phyloP scores from a whole-genome alignment of 2,329 filamentous ascomycete species.

The Alternaria postmessia region DNA sequence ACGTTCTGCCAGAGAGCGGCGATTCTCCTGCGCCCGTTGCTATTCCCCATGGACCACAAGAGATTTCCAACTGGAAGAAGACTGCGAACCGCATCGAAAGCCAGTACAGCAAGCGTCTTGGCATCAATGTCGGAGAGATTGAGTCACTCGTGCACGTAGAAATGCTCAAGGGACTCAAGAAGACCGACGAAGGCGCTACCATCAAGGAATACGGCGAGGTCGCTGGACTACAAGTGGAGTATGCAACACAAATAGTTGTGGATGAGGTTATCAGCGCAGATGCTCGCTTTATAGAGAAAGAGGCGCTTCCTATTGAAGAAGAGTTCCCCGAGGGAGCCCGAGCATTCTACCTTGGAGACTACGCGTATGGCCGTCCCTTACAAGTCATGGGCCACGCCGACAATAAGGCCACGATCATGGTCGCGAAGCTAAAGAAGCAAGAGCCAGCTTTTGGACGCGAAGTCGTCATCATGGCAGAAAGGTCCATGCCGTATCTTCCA shows the following conservation, averaged over 20 bases:
- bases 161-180: slow-evolving; percentile 88
- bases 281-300: slow-evolving; percentile 88
- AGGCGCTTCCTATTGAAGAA: slow-evolving; percentile 85
- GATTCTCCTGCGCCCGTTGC: slow-evolving; percentile 66
- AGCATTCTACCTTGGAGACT: slow-evolving; percentile 94
- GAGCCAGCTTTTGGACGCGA: slow-evolving; percentile 83
- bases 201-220: slow-evolving; percentile 92
- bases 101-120: slow-evolving; percentile 89
- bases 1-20: slow-evolving; percentile 72
- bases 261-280: slow-evolving; percentile 91
- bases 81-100: slow-evolving; percentile 85
- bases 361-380: slow-evolving; percentile 89
- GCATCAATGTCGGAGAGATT: slow-evolving; percentile 83
- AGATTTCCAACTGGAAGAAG: slow-evolving; percentile 83
- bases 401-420: slow-evolving; percentile 79
- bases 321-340: slow-evolving; percentile 86
- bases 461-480: slow-evolving; percentile 75
- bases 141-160: slow-evolving; percentile 92
- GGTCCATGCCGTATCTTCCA: slow-evolving; percentile 77
- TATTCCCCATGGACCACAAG: slow-evolving; percentile 74
- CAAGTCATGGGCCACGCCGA: slow-evolving; percentile 77
- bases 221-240: slow-evolving; percentile 84
- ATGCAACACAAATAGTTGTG: slow-evolving; percentile 89
- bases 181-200: slow-evolving; percentile 88
- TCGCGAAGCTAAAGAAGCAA: slow-evolving; percentile 74